phyloP scores from a whole-genome alignment of 495 filamentous ascomycete genomes.

The Cercophora samala region DNA sequence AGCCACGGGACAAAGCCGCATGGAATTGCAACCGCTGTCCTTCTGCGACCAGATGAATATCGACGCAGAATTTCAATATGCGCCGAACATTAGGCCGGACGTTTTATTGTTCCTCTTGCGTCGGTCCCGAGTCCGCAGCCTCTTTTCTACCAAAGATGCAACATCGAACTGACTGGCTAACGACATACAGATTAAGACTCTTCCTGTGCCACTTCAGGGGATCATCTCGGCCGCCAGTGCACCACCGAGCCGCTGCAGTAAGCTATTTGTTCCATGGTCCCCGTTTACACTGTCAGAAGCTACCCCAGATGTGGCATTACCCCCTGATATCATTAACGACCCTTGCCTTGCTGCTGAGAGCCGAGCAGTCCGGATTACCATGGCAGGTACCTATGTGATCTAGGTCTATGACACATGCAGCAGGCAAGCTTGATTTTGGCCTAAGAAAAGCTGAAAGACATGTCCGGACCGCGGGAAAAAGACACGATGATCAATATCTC shows the following conservation, averaged over 20 bases:
- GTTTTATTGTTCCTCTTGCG: background rate
- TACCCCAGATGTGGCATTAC: background rate
- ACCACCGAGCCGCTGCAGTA: background rate
- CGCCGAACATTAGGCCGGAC: slow-evolving; percentile 17
- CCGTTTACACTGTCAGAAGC: background rate
- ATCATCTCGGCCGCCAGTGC: background rate
- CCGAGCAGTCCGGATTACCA: no score
- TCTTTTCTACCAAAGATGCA: background rate
- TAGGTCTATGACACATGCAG: no score
- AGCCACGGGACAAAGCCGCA: slow-evolving; percentile 13
- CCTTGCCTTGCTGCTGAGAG: no score
- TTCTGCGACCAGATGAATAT: slow-evolving; percentile 17
- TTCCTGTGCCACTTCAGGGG: background rate
- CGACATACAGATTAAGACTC: background rate
- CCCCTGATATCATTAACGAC: no score
- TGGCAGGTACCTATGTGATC: no score
- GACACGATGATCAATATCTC: no score
- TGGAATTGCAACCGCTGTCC: background rate
- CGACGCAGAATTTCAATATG: slow-evolving; percentile 17
- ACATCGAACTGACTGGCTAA: background rate
- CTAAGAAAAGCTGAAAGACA: no score
- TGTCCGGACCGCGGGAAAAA: no score
- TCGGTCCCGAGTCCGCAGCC: slow-evolving; percentile 18
- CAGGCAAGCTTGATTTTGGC: no score
- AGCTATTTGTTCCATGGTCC: background rate